Conservation (phyloP, 345 rosid genomes). For the Hevea brasiliensis region DNA sequence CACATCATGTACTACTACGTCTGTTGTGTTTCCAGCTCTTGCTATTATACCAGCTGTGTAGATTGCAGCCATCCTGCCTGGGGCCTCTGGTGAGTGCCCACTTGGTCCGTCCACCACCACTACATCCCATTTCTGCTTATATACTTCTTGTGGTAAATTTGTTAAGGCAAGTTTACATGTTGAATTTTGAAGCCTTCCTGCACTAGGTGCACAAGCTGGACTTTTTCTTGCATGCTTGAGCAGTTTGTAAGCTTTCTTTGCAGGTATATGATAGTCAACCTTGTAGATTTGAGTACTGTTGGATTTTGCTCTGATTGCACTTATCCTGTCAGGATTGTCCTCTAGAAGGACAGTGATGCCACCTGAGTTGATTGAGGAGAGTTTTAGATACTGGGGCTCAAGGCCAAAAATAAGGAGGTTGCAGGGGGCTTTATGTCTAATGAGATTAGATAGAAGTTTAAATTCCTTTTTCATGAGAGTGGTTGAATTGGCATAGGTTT, state of each 20-base stretch:
- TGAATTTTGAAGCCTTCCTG: slow-evolving; percentile 38
- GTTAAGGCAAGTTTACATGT: slow-evolving; percentile 57
- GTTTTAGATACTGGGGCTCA: slow-evolving; percentile 49
- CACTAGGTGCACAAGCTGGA: slow-evolving; percentile 48
- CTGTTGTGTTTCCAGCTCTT: slow-evolving; percentile 54
- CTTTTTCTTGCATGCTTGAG: slow-evolving; percentile 69
- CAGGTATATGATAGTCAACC: slow-evolving; percentile 49
- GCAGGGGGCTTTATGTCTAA: slow-evolving; percentile 62
- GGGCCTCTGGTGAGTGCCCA: slow-evolving; percentile 61
- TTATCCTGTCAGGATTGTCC: slow-evolving; percentile 54
- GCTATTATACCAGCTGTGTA: slow-evolving; percentile 71
- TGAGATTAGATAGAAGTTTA: slow-evolving; percentile 47
- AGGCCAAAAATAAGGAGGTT: slow-evolving; percentile 78
- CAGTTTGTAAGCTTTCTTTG: slow-evolving; percentile 62
- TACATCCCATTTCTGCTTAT: slow-evolving; percentile 66
- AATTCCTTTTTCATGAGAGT: slow-evolving; percentile 63
- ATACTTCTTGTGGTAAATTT: slow-evolving; percentile 55
- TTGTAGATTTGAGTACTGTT: slow-evolving; percentile 53
- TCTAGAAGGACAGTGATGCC: slow-evolving; percentile 70
- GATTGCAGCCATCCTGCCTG: slow-evolving; percentile 81
- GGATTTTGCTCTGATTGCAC: slow-evolving; percentile 29
- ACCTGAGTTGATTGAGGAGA: slow-evolving; percentile 59
- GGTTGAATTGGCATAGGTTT: slow-evolving; percentile 9
- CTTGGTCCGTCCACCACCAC: slow-evolving; percentile 79
- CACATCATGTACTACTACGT: slow-evolving; percentile 74